Evolutionary conservation across 2,329 filamentous ascomycete genomes (phyloP).

Genomic region (Trichoderma polysporum): DNA sequence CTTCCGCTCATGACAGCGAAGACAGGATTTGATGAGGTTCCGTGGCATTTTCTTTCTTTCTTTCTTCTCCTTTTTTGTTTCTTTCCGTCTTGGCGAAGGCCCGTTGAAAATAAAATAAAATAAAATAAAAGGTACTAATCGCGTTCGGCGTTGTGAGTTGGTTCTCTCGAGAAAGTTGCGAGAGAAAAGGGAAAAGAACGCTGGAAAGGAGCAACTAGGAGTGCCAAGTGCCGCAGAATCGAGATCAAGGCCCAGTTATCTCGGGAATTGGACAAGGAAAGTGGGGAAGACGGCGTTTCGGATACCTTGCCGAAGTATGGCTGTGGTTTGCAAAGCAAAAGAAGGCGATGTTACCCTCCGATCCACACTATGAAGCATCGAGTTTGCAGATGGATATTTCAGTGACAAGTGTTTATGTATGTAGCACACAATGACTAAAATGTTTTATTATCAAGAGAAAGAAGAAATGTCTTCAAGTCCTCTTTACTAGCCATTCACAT

Average conservation of each 20-base stretch:
- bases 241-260: neutral
- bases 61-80: neutral
- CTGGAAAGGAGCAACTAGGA: neutral
- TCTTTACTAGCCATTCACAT: no score
- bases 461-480: no score
- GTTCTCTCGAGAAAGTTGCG: no score
- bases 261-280: neutral
- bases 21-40: neutral
- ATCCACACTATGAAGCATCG: no score
- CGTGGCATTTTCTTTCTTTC: neutral
- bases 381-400: no score
- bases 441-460: no score
- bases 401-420: no score
- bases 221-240: neutral
- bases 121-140: neutral
- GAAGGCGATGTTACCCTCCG: no score
- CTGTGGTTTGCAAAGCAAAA: no score
- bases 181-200: neutral
- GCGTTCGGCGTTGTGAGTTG: neutral
- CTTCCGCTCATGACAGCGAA: conserved; percentile 1
- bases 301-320: neutral
- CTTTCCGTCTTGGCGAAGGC: no score
- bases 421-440: no score
- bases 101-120: neutral
- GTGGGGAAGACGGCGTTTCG: neutral